Base-by-base conservation (phyloP, 345 rosid species). In the Melastoma malabathricum region DNA sequence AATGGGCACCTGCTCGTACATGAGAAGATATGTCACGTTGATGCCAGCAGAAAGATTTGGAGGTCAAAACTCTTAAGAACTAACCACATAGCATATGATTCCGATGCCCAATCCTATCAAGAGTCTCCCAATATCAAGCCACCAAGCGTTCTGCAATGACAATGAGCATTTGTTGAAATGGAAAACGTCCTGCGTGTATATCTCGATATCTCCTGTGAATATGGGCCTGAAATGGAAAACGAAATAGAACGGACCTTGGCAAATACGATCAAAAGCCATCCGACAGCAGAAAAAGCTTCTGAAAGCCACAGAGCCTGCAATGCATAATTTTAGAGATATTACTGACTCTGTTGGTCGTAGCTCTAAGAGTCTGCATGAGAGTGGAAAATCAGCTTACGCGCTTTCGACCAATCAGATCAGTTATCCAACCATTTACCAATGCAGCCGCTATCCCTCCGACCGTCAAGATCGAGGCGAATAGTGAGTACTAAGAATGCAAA, bases 231-330 rank as follows among this genome's bases (percentile, higher is more conserved):
- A 43, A 18, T 39, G 41, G 9, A 53, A 6, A 22, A 23, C 5
- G 44, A 18, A 58, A 56, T 31, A 41, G 10, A 54, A 18, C 5
- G 50, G 50, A 75, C 68, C 75, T 72, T 59, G 15, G 83, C 72
- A 31, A 71, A 50, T 53, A 68, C 70, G 54, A 82, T 75, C 15
- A 62, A 56, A 48, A 82, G 68, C 90, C 90, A 82, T 18, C 86
- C 82, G 4, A 51, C 20, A 15, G 65, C 64, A 56, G 71, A 65
- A 59, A 82, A 70, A 7, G 58, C 15, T 46, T 72, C 70, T 17
- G 83, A 71, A n/a, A 77, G 22, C 76, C 82, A 69, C 81, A 82
- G 77, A 39, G 83, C 60, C 90, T 82, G 81, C 47, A 18, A 25
- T 6, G 39, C 22, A 53, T 19, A 13, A 43, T 19, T 51, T 17